A percentile compares a stretch with the other conserved stretches of the same genome.
Conservation (phyloP, 352 stramenopile species). For the Phytophthora podocarpi region DNA sequence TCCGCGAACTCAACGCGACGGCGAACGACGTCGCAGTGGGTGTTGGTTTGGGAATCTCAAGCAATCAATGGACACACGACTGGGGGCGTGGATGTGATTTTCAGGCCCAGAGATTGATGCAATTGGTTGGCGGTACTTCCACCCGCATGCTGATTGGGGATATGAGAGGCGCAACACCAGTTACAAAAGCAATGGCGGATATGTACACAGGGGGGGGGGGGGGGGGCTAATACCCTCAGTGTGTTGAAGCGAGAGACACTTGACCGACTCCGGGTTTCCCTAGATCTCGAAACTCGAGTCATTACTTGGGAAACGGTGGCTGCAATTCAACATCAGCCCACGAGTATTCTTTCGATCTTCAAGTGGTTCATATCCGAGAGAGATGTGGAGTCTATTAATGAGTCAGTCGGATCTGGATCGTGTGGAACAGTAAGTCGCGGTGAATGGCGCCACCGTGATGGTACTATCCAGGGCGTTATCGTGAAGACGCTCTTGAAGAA, state of each 20-base stretch:
- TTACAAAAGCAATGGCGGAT: slow-evolving; percentile 7
- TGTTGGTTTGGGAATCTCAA: neutral
- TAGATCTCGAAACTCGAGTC: neutral
- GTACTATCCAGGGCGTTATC: slow-evolving; percentile 24
- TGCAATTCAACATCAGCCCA: no score
- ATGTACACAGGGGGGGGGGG: neutral
- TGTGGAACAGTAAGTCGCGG: neutral
- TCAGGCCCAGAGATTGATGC: neutral
- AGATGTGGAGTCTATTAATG: slow-evolving; percentile 2
- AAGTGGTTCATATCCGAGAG: slow-evolving; percentile 14
- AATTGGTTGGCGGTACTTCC: neutral
- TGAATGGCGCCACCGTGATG: slow-evolving; percentile 1
- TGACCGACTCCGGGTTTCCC: neutral
- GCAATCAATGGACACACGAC: neutral
- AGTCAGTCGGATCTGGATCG: neutral
- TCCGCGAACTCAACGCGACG: slow-evolving; percentile 2
- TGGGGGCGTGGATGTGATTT: neutral
- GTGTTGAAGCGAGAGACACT: slow-evolving; percentile 6
- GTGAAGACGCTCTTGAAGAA: neutral
- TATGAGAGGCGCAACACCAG: neutral
- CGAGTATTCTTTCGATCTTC: slow-evolving; percentile 10
- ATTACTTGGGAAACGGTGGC: slow-evolving; percentile 2
- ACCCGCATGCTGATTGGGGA: slow-evolving; percentile 7
- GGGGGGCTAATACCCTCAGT: neutral
- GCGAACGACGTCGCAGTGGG: slow-evolving; percentile 2